Evolutionary conservation across 2,329 filamentous ascomycete species (phyloP), one percentile per base, ranked within the genome.

Genomic region (Dothistroma septosporum): DNA sequence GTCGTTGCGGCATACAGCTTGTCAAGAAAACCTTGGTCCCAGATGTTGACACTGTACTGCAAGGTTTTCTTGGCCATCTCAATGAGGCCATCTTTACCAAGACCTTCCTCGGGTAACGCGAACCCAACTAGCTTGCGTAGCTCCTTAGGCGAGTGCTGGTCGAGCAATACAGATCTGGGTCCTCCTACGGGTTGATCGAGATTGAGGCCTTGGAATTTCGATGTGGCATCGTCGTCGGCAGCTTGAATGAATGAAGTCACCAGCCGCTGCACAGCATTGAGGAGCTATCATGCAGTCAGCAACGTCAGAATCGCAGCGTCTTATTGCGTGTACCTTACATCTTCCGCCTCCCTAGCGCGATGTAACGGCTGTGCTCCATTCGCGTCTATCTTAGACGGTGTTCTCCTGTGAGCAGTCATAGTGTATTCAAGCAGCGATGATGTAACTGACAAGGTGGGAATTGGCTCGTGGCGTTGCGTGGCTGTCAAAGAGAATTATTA

Each of bases 1-100:
- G 94, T 94, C 44, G 91, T 95, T 65, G 88, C 88, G n/a, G 89
- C 86, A 75, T 97, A 97, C 19, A 97, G 81, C 78, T 99, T 97
- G 77, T 97, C 92, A 71, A 97, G 78, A 76, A 97, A 99, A 11
- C 93, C 93, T 76, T 96, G 92, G 71, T 96, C 90, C 90, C 92
- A 97, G n/a, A 93, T 97, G 77, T 99, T 99, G 72, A 97, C 93
- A 71, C 89, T 94, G 76, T 95, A 92, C 65, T 85, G 82, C 47
- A 97, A 80, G 21, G 97, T 81, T 62, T 86, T 83, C 66, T 86
- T 79, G 50, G 96, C 82, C 2, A 85, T 59, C 2, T 71, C 58
- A 16, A 81, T 46, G 12, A 82, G 64, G 9, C 77, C 79, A 11
- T 76, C 73, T 62, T 76, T 79, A 24, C 79, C 78, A 1, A 70